Conservation (phyloP, 306 rosid genomes). For the Lablab purpureus region DNA sequence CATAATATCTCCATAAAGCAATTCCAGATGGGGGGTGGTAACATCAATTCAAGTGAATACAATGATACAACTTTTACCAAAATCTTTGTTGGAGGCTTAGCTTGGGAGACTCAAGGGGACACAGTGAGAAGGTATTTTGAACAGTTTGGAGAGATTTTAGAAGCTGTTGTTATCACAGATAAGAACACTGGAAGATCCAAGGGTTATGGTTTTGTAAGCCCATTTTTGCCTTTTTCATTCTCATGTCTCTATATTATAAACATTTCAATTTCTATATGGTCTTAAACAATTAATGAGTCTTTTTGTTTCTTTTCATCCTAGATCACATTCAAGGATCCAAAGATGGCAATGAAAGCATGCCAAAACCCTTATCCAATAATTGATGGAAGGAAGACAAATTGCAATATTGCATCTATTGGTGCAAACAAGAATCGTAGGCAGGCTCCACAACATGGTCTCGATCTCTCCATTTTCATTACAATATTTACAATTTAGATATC, state of each 20-base stretch:
- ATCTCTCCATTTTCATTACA: too few species aligned
- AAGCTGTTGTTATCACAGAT: constrained; percentile 88
- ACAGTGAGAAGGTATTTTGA: constrained; percentile 85
- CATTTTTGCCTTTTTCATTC: background rate
- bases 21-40: constrained; percentile 66
- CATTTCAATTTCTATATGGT: constrained; percentile 29
- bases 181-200: constrained; percentile 89
- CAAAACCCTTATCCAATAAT: constrained; percentile 88
- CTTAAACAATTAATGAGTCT: constrained; percentile 1
- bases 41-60: constrained; percentile 56
- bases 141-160: constrained; percentile 86
- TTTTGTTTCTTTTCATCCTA: constrained; percentile 15
- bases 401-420: constrained; percentile 88
- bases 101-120: constrained; percentile 91
- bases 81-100: constrained; percentile 90
- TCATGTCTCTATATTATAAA: background rate
- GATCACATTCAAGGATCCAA: constrained; percentile 90
- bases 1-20: constrained; percentile 69
- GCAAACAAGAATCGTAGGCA: constrained; percentile 69
- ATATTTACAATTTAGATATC: background rate
- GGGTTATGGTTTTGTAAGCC: constrained; percentile 90
- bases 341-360: constrained; percentile 80
- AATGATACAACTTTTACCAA: constrained; percentile 82
- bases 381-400: constrained; percentile 89
- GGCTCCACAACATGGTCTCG: constrained; percentile 70